A percentile compares a stretch with the other conserved stretches of the same genome.
Evolutionary conservation across 2,329 filamentous ascomycete species (phyloP).

Genomic region (Hypoxylon sp.): DNA sequence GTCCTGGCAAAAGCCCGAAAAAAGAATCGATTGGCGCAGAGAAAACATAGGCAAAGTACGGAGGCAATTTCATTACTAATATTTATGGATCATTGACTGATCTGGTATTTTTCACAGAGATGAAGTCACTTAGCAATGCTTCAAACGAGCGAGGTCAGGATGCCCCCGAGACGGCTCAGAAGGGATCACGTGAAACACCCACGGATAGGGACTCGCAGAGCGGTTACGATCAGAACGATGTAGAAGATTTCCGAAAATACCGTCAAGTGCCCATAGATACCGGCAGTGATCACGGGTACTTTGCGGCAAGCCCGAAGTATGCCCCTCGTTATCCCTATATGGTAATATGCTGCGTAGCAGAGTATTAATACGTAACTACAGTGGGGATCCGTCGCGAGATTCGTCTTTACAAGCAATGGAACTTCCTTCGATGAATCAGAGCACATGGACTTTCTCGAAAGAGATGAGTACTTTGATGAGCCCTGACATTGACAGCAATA

Average conservation of each 20-base stretch:
- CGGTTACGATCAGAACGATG: neutral
- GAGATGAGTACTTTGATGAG: slow-evolving; percentile 5
- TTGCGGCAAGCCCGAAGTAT: neutral
- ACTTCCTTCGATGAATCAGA: neutral
- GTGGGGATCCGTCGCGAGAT: neutral
- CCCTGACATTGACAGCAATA: neutral
- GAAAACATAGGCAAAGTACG: slow-evolving; percentile 14
- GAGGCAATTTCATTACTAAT: neutral
- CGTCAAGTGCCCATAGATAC: slow-evolving; percentile 1
- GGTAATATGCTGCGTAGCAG: neutral
- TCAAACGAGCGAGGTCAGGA: neutral
- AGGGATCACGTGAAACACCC: neutral
- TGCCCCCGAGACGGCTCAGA: neutral
- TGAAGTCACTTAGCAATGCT: slow-evolving; percentile 11
- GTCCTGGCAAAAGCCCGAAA: slow-evolving; percentile 10
- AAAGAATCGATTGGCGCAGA: slow-evolving; percentile 14
- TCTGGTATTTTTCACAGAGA: neutral
- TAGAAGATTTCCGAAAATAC: slow-evolving; percentile 1
- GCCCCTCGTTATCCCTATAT: neutral
- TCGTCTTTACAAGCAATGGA: slow-evolving; percentile 6
- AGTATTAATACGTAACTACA: neutral
- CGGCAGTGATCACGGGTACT: slow-evolving; percentile 1
- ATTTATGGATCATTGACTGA: neutral
- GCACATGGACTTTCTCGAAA: neutral
- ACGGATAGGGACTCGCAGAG: neutral